Evolutionary conservation across 352 stramenopile genomes (phyloP).

Genomic region (Globisporangium spiculum): DNA sequence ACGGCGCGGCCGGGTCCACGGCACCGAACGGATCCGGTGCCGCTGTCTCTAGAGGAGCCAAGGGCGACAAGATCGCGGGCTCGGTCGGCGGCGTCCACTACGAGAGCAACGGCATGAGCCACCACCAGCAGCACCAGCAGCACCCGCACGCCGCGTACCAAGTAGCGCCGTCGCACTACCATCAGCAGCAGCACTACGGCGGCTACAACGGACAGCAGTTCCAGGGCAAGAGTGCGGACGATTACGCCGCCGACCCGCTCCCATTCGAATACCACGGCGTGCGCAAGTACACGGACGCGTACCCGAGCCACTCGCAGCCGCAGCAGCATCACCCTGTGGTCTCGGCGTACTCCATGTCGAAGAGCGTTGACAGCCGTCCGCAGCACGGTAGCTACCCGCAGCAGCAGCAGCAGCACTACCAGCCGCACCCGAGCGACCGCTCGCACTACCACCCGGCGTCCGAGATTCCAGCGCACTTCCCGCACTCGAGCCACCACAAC

Average conservation of each 20-base stretch:
- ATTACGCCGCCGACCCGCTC: constrained; percentile 75
- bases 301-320: constrained; percentile 10
- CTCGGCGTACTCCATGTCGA: constrained; percentile 11
- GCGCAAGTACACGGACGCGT: constrained; percentile 45
- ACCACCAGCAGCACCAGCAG: constrained; percentile 16
- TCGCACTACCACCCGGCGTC: constrained; percentile 21
- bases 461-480: constrained; percentile 42
- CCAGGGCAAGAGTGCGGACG: constrained; percentile 31
- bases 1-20: constrained; percentile 3
- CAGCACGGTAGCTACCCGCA: constrained; percentile 19
- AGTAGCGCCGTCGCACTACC: constrained; percentile 27
- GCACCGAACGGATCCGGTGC: not conserved
- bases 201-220: constrained; percentile 12
- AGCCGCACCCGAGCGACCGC: constrained; percentile 15
- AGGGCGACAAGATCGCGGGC: constrained; percentile 10
- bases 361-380: constrained; percentile 7
- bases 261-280: constrained; percentile 76
- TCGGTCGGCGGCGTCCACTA: constrained; percentile 7
- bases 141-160: constrained; percentile 22
- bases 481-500: constrained; percentile 22
- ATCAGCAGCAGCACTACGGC: constrained; percentile 22
- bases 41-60: not conserved
- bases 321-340: not conserved
- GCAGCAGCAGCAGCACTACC: constrained; percentile 15
- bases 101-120: constrained; percentile 14